Conservation (phyloP, 2,329 filamentous ascomycete species). For the Calonectria montana region DNA sequence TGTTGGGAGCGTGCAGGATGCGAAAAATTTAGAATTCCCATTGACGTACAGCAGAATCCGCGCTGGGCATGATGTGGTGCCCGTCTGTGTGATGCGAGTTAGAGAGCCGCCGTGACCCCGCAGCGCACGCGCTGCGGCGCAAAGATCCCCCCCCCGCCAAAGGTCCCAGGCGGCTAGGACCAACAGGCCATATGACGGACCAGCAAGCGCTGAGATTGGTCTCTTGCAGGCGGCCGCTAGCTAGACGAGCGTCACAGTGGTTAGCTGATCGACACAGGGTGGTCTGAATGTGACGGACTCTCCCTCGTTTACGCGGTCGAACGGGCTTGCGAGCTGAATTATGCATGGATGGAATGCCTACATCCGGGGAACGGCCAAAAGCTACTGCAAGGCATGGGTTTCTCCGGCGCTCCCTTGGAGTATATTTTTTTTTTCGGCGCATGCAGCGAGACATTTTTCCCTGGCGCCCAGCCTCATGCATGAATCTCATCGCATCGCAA, state of each 20-base stretch:
- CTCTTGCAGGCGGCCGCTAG: neutral
- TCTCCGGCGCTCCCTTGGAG: neutral
- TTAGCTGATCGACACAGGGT: neutral
- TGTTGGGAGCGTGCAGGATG: neutral
- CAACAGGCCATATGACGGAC: neutral
- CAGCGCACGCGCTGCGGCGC: neutral
- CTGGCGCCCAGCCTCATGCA: neutral
- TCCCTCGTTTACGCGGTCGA: neutral
- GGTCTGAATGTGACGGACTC: neutral
- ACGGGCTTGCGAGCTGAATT: neutral
- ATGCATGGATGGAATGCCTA: conserved; percentile 2
- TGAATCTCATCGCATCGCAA: neutral
- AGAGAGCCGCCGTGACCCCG: neutral
- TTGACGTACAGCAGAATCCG: neutral
- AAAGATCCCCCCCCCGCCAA: neutral
- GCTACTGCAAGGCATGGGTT: neutral
- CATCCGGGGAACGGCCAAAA: neutral
- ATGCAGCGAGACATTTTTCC: neutral
- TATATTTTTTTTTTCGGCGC: neutral
- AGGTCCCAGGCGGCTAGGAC: neutral
- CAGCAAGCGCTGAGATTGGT: neutral
- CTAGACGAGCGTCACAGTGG: neutral
- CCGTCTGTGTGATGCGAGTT: neutral
- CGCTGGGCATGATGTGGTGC: neutral
- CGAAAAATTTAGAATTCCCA: neutral